These are phyloP conservation scores for Samsoniella hepiali DNA, from an alignment of 2,329 filamentous ascomycete species.

Conservation along the genomic window DNA sequence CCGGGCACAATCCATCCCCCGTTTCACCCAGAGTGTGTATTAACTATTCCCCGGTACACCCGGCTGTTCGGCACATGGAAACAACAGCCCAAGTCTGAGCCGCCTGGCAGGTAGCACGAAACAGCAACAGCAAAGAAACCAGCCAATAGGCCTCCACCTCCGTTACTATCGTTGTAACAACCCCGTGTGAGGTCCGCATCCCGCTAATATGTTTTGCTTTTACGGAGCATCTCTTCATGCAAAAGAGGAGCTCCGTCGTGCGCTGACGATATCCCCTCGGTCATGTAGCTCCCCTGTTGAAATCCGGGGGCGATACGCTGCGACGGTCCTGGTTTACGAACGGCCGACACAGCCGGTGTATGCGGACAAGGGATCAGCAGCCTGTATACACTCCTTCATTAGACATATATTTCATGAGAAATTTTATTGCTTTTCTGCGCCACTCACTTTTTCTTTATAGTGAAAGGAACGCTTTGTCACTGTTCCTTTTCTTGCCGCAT, in stretches of 20 bases:
- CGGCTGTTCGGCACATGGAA: conserved; percentile 4
- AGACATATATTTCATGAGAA: background rate
- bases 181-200: background rate
- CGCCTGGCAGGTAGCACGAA: background rate
- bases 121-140: background rate
- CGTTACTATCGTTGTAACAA: background rate
- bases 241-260: background rate
- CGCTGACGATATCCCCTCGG: background rate
- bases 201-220: background rate
- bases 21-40: background rate
- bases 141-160: background rate
- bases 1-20: background rate
- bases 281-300: background rate
- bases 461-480: background rate
- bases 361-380: background rate
- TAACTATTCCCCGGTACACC: background rate
- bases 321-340: conserved; percentile 1
- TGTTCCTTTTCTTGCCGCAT: background rate
- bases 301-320: conserved; percentile 8
- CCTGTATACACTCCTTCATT: background rate
- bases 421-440: background rate
- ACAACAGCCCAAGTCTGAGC: background rate
- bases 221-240: background rate
- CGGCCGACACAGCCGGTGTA: background rate
- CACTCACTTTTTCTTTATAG: background rate